Evolutionary conservation across 306 rosid genomes (phyloP).

Genomic region (Quercus mongolica): DNA sequence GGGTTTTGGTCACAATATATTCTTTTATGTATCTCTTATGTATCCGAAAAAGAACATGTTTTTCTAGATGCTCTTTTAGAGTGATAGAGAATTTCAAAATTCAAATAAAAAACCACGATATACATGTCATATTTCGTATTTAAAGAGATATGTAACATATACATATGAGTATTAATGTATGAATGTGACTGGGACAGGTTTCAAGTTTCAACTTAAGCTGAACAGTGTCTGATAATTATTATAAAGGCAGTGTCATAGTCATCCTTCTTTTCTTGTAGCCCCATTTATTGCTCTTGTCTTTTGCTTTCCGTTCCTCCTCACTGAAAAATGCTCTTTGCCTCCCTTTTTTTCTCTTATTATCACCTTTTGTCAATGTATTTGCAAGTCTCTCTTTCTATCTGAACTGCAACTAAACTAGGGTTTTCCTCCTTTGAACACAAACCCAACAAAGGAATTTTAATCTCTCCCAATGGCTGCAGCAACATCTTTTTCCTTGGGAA

Average conservation of each 20-base stretch:
- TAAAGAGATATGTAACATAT: neutral
- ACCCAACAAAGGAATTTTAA: conserved; percentile 27
- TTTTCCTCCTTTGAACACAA: conserved; percentile 46
- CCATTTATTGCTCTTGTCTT: conserved; percentile 30
- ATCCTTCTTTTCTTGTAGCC: conserved; percentile 11
- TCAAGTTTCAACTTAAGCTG: conserved; percentile 7
- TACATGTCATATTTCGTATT: neutral
- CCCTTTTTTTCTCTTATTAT: conserved; percentile 40
- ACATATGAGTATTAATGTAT: neutral
- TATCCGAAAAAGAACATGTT: neutral
- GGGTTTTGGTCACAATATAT: neutral
- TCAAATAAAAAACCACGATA: neutral
- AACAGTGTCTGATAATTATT: conserved; percentile 31
- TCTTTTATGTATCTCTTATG: neutral
- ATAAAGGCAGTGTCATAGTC: conserved; percentile 29
- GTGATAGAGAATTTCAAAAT: neutral
- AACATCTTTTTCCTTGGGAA: conserved; percentile 38
- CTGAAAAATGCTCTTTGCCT: conserved; percentile 71
- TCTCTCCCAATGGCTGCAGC: conserved; percentile 25
- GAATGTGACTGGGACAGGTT: neutral
- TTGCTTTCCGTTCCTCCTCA: conserved; percentile 25
- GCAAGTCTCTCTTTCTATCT: conserved; percentile 38
- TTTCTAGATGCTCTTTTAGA: neutral
- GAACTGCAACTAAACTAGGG: conserved; percentile 56
- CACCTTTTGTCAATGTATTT: conserved; percentile 41